phyloP scores from a whole-genome alignment of 768 basidiomycete genomes.

The Hydnum rufescens region DNA sequence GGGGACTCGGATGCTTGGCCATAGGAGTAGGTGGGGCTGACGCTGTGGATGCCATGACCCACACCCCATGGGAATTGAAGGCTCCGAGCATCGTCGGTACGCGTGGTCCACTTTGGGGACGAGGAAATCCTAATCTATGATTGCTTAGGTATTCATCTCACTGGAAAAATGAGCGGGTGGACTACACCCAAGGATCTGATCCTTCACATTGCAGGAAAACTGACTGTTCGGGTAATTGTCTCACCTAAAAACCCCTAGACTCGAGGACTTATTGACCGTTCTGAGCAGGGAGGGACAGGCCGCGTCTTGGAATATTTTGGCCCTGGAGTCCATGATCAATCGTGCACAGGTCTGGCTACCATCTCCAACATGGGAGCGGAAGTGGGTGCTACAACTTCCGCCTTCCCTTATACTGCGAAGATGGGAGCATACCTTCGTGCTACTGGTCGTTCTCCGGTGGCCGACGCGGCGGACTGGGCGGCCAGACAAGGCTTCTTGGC shows the following conservation, averaged over 20 bases:
- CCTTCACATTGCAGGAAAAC: conserved; percentile 77
- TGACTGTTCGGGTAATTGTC: conserved; percentile 60
- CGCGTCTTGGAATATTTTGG: conserved; percentile 95
- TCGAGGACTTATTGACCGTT: conserved; percentile 2
- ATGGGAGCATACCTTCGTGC: conserved; percentile 84
- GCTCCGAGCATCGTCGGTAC: conserved; percentile 67
- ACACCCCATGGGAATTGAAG: conserved; percentile 95
- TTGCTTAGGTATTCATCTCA: conserved; percentile 59
- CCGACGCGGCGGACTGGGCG: conserved; percentile 69
- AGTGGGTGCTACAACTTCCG: conserved; percentile 98
- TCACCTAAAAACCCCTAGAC: background rate
- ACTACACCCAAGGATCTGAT: conserved; percentile 92
- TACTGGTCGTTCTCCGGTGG: conserved; percentile 74
- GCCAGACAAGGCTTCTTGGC: conserved; percentile 54
- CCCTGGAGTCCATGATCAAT: conserved; percentile 70
- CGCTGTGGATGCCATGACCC: conserved; percentile 94
- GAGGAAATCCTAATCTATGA: background rate
- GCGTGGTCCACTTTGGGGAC: conserved; percentile 11
- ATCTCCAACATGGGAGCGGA: conserved; percentile 99
- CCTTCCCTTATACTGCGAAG: conserved; percentile 82
- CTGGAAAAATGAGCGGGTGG: conserved; percentile 78
- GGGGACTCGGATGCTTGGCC: conserved; percentile 87
- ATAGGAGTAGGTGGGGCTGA: conserved; percentile 99
- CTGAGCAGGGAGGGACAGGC: conserved; percentile 73
- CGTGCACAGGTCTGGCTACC: conserved; percentile 89